phyloP scores from a whole-genome alignment of 2,329 filamentous ascomycete genomes.

The Aspergillus sp. region DNA sequence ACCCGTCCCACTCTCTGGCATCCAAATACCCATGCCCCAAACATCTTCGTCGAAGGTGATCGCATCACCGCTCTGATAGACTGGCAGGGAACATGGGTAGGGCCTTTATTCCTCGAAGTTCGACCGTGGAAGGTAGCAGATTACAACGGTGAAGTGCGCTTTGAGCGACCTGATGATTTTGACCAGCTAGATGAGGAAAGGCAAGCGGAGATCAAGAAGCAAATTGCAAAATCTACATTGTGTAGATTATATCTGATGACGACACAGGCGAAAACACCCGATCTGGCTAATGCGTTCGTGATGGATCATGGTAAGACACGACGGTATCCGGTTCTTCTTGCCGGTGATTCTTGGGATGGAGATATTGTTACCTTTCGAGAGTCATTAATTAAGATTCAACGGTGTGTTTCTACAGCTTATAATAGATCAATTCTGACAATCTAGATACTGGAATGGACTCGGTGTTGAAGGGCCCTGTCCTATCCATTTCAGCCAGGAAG shows the following conservation, averaged over 20 bases:
- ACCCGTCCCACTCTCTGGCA: slow-evolving; percentile 34
- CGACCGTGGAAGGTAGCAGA: slow-evolving; percentile 17
- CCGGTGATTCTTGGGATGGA: slow-evolving; percentile 20
- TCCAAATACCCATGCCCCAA: slow-evolving; percentile 33
- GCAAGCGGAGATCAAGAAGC: slow-evolving; percentile 9
- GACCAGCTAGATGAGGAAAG: slow-evolving; percentile 9
- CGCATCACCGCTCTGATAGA: slow-evolving; percentile 38
- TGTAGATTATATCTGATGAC: slow-evolving; percentile 17
- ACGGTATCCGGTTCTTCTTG: slow-evolving; percentile 11
- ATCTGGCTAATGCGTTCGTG: slow-evolving; percentile 11
- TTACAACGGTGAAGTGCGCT: slow-evolving; percentile 20
- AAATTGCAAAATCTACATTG: slow-evolving; percentile 18
- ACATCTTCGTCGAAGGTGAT: slow-evolving; percentile 34
- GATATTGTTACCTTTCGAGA: slow-evolving; percentile 19
- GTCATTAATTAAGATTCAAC: slow-evolving; percentile 19
- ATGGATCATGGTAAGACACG: slow-evolving; percentile 13
- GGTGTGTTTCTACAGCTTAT: slow-evolving; percentile 13
- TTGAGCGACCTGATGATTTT: slow-evolving; percentile 20
- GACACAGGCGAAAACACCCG: slow-evolving; percentile 7
- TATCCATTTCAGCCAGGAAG: slow-evolving; percentile 17
- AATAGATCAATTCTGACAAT: not conserved
- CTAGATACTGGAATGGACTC: slow-evolving; percentile 16
- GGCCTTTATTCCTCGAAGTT: slow-evolving; percentile 19
- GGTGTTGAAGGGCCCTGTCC: slow-evolving; percentile 13
- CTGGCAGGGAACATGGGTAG: slow-evolving; percentile 35